phyloP scores from a whole-genome alignment of 352 stramenopile genomes.

The Globisporangium spinosum region DNA sequence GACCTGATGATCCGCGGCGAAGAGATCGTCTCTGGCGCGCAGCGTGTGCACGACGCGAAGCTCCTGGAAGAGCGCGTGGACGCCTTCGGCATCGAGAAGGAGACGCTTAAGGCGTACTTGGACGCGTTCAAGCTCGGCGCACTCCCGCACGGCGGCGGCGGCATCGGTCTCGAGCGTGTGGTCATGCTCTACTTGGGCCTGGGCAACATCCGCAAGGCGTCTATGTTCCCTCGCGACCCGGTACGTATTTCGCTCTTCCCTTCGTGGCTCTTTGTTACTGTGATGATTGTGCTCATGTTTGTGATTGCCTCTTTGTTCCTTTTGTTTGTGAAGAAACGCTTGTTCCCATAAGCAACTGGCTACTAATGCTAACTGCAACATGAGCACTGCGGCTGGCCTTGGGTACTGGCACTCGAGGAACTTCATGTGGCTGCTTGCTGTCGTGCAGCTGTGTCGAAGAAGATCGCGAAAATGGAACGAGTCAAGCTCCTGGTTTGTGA shows the following conservation, averaged over 20 bases:
- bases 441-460: background rate
- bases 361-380: background rate
- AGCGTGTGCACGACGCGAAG: slow-evolving; percentile 97
- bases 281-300: slow-evolving; percentile 7
- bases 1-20: slow-evolving; percentile 99
- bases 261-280: background rate
- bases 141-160: slow-evolving; percentile 96
- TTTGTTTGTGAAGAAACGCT: slow-evolving; percentile 34
- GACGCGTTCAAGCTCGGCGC: slow-evolving; percentile 98
- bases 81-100: slow-evolving; percentile 77
- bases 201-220: slow-evolving; percentile 98
- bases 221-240: slow-evolving; percentile 98
- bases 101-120: slow-evolving; percentile 95
- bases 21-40: slow-evolving; percentile 99
- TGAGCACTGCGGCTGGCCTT: background rate
- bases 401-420: background rate
- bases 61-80: slow-evolving; percentile 92
- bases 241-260: slow-evolving; percentile 25
- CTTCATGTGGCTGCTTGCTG: background rate
- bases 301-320: background rate
- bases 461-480: background rate
- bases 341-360: slow-evolving; percentile 52
- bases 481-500: background rate
- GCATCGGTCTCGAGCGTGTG: slow-evolving; percentile 98
- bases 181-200: slow-evolving; percentile 99